Conservation (phyloP, 805 yeast species). For the Wickerhamomyces sydowiorum region DNA sequence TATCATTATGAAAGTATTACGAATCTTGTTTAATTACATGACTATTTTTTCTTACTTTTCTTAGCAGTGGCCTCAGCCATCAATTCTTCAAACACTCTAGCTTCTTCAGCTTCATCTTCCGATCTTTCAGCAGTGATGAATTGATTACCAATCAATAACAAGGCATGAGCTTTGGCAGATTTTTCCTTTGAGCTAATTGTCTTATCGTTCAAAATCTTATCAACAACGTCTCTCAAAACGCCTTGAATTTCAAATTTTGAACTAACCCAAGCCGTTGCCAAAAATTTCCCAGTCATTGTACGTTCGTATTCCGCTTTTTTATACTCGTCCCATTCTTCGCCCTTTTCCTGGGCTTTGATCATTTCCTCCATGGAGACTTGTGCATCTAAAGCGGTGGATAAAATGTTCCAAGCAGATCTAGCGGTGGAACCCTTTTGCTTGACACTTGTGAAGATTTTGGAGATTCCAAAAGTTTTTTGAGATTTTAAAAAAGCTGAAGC, state of each 20-base stretch:
- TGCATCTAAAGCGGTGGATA: constrained; percentile 84
- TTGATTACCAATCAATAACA: constrained; percentile 63
- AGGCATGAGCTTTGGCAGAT: constrained; percentile 71
- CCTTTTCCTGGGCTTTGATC: constrained; percentile 59
- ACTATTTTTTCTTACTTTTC: constrained; percentile 5
- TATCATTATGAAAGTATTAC: neutral
- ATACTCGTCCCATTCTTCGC: constrained; percentile 46
- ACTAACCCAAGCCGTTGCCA: constrained; percentile 94
- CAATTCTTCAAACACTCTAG: constrained; percentile 82
- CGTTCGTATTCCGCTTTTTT: constrained; percentile 76
- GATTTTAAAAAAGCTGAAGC: constrained; percentile 71
- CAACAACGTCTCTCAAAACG: constrained; percentile 78
- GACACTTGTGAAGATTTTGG: constrained; percentile 74
- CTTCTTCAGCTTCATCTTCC: constrained; percentile 89
- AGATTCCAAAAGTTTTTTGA: constrained; percentile 78
- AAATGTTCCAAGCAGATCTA: constrained; percentile 76
- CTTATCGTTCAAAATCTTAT: constrained; percentile 68
- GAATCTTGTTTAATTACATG: neutral
- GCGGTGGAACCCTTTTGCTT: constrained; percentile 81
- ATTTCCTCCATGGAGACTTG: constrained; percentile 73
- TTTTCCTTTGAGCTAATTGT: constrained; percentile 54
- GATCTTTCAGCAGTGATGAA: constrained; percentile 67
- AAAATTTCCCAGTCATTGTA: constrained; percentile 76
- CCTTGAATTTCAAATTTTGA: constrained; percentile 81
- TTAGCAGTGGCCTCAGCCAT: constrained; percentile 68